Conservation (phyloP, 2,329 filamentous ascomycete species). For the Monosporascus sp. region DNA sequence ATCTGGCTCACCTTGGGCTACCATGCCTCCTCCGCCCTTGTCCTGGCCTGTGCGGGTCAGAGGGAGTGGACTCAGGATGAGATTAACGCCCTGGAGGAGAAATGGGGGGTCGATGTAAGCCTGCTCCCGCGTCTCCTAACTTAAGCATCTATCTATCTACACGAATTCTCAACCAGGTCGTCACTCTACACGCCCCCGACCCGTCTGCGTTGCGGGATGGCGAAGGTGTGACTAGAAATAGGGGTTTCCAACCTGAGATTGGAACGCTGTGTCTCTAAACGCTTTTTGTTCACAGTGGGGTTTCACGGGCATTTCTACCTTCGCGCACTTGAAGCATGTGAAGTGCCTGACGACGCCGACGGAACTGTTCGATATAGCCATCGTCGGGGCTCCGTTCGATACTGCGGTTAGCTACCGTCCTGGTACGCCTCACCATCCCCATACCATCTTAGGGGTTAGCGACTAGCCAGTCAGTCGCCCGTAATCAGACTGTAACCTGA, state of each 20-base stretch:
- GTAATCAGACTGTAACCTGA: too few species aligned
- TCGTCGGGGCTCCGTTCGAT: conserved; percentile 70
- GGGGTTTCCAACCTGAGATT: too few species aligned
- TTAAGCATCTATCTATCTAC: neutral
- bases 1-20: conserved; percentile 22
- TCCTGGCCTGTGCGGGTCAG: conserved; percentile 26
- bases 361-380: conserved; percentile 63
- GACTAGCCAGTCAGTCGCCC: too few species aligned
- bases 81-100: conserved; percentile 47
- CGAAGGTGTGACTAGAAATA: too few species aligned
- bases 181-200: too few species aligned
- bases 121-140: neutral
- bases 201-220: too few species aligned
- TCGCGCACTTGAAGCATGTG: conserved; percentile 64
- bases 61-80: conserved; percentile 45
- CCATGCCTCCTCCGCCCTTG: conserved; percentile 15
- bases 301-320: conserved; percentile 70
- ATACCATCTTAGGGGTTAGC: too few species aligned
- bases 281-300: conserved; percentile 38
- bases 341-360: conserved; percentile 64
- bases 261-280: too few species aligned
- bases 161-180: neutral
- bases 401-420: conserved; percentile 67
- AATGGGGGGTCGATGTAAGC: conserved; percentile 54
- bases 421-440: conserved; percentile 34